These are phyloP conservation scores for Penicillium flavigenum DNA, from an alignment of 495 filamentous ascomycete genomes.

Conservation along the genomic window DNA sequence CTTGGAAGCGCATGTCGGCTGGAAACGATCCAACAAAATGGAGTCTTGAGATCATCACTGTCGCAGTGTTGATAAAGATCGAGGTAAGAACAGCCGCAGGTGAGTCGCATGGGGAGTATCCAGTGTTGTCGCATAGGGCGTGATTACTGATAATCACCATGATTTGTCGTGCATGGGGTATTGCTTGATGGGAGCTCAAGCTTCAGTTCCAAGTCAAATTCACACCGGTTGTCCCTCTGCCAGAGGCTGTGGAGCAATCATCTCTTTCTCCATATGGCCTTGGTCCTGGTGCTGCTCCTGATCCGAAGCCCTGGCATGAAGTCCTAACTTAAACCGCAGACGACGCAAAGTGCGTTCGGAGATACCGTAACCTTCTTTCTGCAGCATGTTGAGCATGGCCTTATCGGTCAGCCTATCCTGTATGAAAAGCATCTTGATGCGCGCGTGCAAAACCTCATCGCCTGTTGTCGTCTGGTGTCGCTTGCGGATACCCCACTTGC, in stretches of 20 bases:
- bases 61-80: not conserved
- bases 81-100: not conserved
- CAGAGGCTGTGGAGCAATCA: slow-evolving; percentile 3
- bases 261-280: slow-evolving; percentile 8
- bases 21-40: not conserved
- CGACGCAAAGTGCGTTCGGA: slow-evolving; percentile 30
- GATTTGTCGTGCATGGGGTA: not conserved
- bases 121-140: slow-evolving; percentile 4
- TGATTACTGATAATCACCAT: not conserved
- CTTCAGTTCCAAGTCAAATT: not conserved
- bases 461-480: slow-evolving; percentile 31
- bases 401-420: slow-evolving; percentile 31
- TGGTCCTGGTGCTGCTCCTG: slow-evolving; percentile 14
- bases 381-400: slow-evolving; percentile 29
- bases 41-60: not conserved
- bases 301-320: slow-evolving; percentile 26
- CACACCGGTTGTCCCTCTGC: not conserved
- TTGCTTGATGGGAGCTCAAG: slow-evolving; percentile 8
- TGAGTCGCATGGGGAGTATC: not conserved
- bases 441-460: slow-evolving; percentile 29
- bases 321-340: slow-evolving; percentile 29
- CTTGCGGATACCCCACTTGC: slow-evolving; percentile 35
- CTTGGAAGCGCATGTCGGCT: not conserved
- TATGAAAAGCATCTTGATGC: slow-evolving; percentile 29
- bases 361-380: slow-evolving; percentile 31